Conservation (phyloP, 768 basidiomycete genomes). For the Xerocomellus chrysenteron region DNA sequence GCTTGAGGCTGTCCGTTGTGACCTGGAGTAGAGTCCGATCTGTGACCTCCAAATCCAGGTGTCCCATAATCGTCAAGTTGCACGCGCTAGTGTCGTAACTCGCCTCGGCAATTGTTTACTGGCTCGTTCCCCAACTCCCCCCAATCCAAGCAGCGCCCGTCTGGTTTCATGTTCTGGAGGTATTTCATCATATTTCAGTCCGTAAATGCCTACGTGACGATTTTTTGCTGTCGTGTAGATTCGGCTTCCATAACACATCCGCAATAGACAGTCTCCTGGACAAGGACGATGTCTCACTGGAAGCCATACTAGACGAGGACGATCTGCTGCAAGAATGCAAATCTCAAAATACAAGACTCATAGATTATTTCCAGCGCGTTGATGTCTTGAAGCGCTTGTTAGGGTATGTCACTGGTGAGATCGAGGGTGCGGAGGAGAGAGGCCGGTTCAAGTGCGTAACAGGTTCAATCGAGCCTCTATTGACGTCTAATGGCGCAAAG, state of each 20-base stretch:
- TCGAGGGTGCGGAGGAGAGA: slow-evolving; percentile 77
- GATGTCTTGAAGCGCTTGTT: slow-evolving; percentile 80
- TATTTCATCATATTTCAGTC: slow-evolving; percentile 22
- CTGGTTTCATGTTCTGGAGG: slow-evolving; percentile 49
- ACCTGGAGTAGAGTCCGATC: not conserved
- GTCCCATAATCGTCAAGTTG: slow-evolving; percentile 11
- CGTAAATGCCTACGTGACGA: not conserved
- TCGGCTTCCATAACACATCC: slow-evolving; percentile 87
- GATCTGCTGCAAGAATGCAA: slow-evolving; percentile 96
- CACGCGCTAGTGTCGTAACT: slow-evolving; percentile 21
- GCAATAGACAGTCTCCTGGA: slow-evolving; percentile 88
- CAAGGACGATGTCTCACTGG: slow-evolving; percentile 86
- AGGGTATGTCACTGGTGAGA: slow-evolving; percentile 84
- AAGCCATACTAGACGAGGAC: slow-evolving; percentile 90
- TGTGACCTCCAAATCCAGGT: slow-evolving; percentile 27
- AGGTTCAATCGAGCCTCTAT: not conserved
- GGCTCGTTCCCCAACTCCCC: slow-evolving; percentile 7
- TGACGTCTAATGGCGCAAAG: slow-evolving; percentile 39
- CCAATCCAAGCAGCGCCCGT: slow-evolving; percentile 17
- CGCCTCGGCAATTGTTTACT: slow-evolving; percentile 13
- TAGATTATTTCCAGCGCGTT: slow-evolving; percentile 80
- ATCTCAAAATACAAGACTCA: slow-evolving; percentile 84
- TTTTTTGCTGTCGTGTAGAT: slow-evolving; percentile 46
- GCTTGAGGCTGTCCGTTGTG: not conserved
- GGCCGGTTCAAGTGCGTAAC: slow-evolving; percentile 76